phyloP scores from a whole-genome alignment of 768 basidiomycete genomes.

The Phanerochaete carnosa region DNA sequence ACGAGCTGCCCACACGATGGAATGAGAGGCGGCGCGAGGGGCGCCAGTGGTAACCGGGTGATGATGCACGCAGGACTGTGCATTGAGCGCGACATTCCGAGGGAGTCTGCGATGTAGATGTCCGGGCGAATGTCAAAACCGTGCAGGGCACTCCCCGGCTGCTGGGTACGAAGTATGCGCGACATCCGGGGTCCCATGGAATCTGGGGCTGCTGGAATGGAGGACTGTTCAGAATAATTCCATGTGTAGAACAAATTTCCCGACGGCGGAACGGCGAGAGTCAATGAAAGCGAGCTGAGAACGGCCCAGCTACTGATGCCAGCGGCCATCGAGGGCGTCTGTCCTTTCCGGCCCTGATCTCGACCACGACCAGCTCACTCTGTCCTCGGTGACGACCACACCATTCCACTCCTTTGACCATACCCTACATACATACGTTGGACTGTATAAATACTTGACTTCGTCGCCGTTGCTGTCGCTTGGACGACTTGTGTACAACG shows the following conservation, averaged over 20 bases:
- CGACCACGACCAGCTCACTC: conserved; percentile 1
- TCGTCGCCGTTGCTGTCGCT: not conserved
- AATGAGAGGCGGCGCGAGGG: not conserved
- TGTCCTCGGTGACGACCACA: conserved; percentile 9
- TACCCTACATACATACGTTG: not conserved
- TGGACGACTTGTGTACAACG: not conserved
- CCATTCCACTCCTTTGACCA: conserved; percentile 12
- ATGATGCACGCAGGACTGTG: too few relatives aligned
- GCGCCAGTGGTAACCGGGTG: not conserved
- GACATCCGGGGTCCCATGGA: not conserved
- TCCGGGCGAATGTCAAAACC: too few relatives aligned
- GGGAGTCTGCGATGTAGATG: too few relatives aligned
- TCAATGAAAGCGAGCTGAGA: not conserved
- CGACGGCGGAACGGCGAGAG: not conserved
- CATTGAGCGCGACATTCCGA: too few relatives aligned
- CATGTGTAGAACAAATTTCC: not conserved
- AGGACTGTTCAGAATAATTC: not conserved
- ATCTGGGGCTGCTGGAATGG: too few relatives aligned
- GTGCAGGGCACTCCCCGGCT: too few relatives aligned
- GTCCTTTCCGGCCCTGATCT: not conserved
- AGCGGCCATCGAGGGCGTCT: not conserved
- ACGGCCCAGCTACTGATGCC: not conserved
- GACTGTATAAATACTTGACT: not conserved
- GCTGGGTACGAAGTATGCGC: too few relatives aligned
- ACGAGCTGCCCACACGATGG: not conserved